Percentiles rank a stretch among this genome's conserved stretches.
Conservation (phyloP, 768 basidiomycete species). For the Termitomyces sp. region DNA sequence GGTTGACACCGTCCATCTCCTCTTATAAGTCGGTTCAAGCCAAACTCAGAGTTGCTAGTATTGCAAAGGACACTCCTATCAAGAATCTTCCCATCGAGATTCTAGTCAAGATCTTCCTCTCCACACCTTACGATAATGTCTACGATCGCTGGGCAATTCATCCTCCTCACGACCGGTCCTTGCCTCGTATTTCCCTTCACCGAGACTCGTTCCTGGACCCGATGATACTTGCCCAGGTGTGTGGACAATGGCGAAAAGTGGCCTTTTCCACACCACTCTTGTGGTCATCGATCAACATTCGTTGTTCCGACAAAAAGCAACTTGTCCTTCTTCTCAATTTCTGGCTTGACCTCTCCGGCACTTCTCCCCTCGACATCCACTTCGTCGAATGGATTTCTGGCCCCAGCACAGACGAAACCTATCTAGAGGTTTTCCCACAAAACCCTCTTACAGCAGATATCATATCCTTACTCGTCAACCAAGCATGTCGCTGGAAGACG, state of each 20-base stretch:
- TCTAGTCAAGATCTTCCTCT: slow-evolving; percentile 9
- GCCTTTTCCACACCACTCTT: slow-evolving; percentile 9
- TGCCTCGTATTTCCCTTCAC: slow-evolving; percentile 6
- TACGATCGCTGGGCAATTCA: neutral
- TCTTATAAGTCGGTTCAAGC: neutral
- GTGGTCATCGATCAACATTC: slow-evolving; percentile 11
- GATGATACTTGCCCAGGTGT: slow-evolving; percentile 13
- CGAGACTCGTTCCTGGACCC: slow-evolving; percentile 5
- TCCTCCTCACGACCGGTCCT: neutral
- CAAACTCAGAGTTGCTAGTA: neutral
- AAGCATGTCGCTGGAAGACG: slow-evolving; percentile 12
- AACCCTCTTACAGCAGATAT: slow-evolving; percentile 1
- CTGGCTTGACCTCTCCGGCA: slow-evolving; percentile 8
- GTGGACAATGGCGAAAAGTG: slow-evolving; percentile 7
- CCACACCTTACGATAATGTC: neutral
- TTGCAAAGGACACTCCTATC: neutral
- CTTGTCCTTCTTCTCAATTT: slow-evolving; percentile 1
- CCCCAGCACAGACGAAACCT: neutral
- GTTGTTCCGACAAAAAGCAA: slow-evolving; percentile 1
- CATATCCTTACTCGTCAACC: slow-evolving; percentile 9
- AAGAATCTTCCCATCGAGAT: slow-evolving; percentile 7
- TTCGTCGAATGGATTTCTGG: neutral
- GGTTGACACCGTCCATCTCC: neutral
- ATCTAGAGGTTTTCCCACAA: neutral
- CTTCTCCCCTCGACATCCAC: slow-evolving; percentile 8